Percentiles rank a stretch among this genome's conserved stretches.
phyloP scores from a whole-genome alignment of 495 filamentous ascomycete species.

The Geoglossum glabrum region DNA sequence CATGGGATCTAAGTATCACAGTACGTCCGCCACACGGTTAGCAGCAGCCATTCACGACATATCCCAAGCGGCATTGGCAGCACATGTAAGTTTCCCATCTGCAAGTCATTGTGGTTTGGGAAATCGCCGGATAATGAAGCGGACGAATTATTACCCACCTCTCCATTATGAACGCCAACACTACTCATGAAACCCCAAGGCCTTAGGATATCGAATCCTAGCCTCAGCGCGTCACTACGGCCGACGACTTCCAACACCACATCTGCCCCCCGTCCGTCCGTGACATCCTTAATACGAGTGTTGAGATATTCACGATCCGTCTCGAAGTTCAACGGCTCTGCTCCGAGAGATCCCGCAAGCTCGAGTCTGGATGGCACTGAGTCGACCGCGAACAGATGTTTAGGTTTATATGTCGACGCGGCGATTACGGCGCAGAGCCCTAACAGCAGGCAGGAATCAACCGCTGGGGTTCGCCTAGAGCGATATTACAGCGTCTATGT shows the following conservation, averaged over 20 bases:
- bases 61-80: neutral
- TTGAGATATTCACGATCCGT: slow-evolving; percentile 46
- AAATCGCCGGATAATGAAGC: neutral
- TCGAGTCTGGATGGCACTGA: slow-evolving; percentile 59
- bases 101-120: neutral
- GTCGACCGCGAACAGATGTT: slow-evolving; percentile 72
- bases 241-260: slow-evolving; percentile 86
- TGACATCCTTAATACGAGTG: slow-evolving; percentile 52
- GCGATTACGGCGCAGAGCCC: slow-evolving; percentile 78
- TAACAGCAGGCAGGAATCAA: neutral
- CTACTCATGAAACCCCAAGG: slow-evolving; percentile 77
- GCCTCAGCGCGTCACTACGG: slow-evolving; percentile 57
- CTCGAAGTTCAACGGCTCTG: slow-evolving; percentile 69
- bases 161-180: slow-evolving; percentile 83
- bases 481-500: no score
- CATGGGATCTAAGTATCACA: slow-evolving; percentile 42
- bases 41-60: neutral
- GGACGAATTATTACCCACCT: slow-evolving; percentile 26
- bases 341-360: slow-evolving; percentile 56
- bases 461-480: neutral
- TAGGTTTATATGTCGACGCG: slow-evolving; percentile 59
- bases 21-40: neutral
- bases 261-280: slow-evolving; percentile 72
- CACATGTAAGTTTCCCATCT: neutral
- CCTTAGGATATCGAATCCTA: slow-evolving; percentile 66